A percentile compares a stretch with the other conserved stretches of the same genome.
Conservation (phyloP, 352 stramenopile species). For the Phytophthora kernoviae region DNA sequence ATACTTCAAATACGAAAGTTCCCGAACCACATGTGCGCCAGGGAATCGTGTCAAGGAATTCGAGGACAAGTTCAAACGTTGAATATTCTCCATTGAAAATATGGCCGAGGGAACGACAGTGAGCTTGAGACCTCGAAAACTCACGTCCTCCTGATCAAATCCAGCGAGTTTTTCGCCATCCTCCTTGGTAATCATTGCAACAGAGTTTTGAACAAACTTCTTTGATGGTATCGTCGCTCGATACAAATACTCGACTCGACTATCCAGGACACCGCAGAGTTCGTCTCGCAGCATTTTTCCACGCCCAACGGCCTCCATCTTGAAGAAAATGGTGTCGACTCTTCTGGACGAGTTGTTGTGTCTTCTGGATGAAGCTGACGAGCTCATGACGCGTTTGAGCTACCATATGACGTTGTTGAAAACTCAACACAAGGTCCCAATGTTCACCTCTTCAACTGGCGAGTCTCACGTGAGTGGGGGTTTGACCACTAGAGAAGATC, state of each 20-base stretch:
- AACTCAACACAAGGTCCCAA: background rate
- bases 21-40: conserved; percentile 39
- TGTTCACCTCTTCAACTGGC: background rate
- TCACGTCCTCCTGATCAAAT: conserved; percentile 40
- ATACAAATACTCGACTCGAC: conserved; percentile 34
- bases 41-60: conserved; percentile 72
- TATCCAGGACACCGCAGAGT: too few relatives aligned
- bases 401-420: conserved; percentile 44
- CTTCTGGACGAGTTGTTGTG: conserved; percentile 68
- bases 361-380: conserved; percentile 61
- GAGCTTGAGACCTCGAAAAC: conserved; percentile 43
- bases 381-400: conserved; percentile 55
- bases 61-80: conserved; percentile 58
- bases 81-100: conserved; percentile 60
- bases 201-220: background rate
- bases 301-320: background rate
- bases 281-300: background rate
- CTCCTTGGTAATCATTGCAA: conserved; percentile 16
- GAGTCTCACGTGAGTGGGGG: conserved; percentile 5
- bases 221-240: conserved; percentile 2
- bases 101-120: conserved; percentile 43
- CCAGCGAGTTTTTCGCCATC: conserved; percentile 7
- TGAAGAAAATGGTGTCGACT: conserved; percentile 47
- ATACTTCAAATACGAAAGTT: conserved; percentile 52
- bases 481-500: conserved; percentile 4